Evolutionary conservation across 768 basidiomycete genomes (phyloP), one percentile per base, ranked within the genome.

Genomic region (Rhizopogon vesiculosus): DNA sequence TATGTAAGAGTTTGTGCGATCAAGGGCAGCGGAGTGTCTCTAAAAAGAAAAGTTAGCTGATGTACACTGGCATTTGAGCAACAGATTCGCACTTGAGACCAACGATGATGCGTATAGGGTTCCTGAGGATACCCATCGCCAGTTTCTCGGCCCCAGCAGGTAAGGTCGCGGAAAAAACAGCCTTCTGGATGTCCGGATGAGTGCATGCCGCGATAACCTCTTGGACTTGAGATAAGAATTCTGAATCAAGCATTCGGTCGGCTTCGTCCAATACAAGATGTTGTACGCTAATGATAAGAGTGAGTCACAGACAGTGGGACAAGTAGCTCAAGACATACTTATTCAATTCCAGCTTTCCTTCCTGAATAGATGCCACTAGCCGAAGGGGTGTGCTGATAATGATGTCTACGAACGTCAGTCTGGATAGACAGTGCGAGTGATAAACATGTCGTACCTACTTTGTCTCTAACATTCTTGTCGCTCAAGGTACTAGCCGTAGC

Each of bases 51-150:
- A 2, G 42, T 71, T 53, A 68, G 53, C 15, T 28, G 31, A 53
- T 42, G n/a, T 48, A 43, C 40, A 28, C 10, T 56, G 43, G 28
- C 29, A 12, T 42, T 29, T 10, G 18, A 10, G 45, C 39, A 31
- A 45, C 40, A 9, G 7, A 53, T 18, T 25, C 15, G 61, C 58
- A 95, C 95, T 98, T 99, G 46, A 96, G 75, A 38, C 97, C 97
- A 29, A 98, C 94, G n/a, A 98, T 92, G 10, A 98, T 84, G 9
- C 97, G 85, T 51, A 98, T 86, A 4, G 93, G 92, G 64, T 96
- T 84, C 5, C 77, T 78, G 33, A 98, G 77, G 79, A 95, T 89
- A 22, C 78, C 79, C 82, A 93, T 85, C 0, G 93, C 93, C 28
- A 93, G 73, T 64, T 87, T 90, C 69, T 99, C 97, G 1, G 83